Conservation (phyloP, 2,329 filamentous ascomycete genomes). For the Trichophyton rubrum region DNA sequence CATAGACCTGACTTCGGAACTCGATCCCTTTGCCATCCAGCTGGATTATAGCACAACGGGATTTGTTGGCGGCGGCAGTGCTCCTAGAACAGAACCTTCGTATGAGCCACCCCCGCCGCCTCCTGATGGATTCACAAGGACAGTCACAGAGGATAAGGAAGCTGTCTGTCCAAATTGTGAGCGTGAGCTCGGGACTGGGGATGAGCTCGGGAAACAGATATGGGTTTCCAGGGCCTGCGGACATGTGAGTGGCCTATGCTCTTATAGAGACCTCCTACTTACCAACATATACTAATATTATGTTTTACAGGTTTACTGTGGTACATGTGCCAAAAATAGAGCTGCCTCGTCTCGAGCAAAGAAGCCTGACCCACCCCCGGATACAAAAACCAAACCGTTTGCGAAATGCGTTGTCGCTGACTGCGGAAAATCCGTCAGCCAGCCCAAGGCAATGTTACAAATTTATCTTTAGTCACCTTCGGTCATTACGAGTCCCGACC, state of each 20-base stretch:
- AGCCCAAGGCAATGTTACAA: constrained; percentile 33
- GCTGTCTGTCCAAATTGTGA: constrained; percentile 79
- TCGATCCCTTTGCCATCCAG: constrained; percentile 18
- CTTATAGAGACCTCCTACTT: not conserved
- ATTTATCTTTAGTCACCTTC: constrained; percentile 31
- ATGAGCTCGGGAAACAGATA: constrained; percentile 63
- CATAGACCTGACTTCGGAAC: constrained; percentile 18
- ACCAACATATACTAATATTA: not conserved
- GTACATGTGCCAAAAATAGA: constrained; percentile 34
- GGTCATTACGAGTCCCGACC: constrained; percentile 13
- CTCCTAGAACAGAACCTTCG: constrained; percentile 16
- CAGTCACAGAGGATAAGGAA: constrained; percentile 57
- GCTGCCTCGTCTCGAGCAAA: constrained; percentile 23
- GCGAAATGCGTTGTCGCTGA: constrained; percentile 32
- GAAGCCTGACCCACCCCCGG: constrained; percentile 17
- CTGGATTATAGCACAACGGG: constrained; percentile 32
- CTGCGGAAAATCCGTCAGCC: constrained; percentile 30
- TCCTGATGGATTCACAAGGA: constrained; percentile 66
- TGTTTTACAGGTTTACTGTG: constrained; percentile 35
- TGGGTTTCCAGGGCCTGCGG: constrained; percentile 87
- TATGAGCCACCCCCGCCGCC: constrained; percentile 55
- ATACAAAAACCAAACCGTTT: constrained; percentile 27
- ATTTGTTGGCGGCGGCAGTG: constrained; percentile 22
- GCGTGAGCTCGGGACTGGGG: constrained; percentile 67
- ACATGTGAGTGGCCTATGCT: constrained; percentile 48